phyloP scores from a whole-genome alignment of 2,329 filamentous ascomycete genomes.

The Cladophialophora immunda region DNA sequence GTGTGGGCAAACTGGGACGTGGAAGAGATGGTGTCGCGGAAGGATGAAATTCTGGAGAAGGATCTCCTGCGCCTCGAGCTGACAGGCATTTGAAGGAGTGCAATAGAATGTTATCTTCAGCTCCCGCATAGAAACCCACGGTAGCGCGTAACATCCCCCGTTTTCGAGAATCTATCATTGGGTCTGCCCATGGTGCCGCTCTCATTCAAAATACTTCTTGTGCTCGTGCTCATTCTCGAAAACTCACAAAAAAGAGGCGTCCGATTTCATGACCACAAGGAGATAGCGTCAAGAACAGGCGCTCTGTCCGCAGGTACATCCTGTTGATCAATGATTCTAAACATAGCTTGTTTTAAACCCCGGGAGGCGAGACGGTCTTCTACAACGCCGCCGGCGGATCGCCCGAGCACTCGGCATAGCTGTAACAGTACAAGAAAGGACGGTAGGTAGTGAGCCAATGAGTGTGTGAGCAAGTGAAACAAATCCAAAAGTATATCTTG shows the following conservation, averaged over 20 bases:
- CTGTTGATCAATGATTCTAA: neutral
- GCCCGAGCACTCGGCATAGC: neutral
- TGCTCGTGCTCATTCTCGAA: no score
- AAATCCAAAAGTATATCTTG: neutral
- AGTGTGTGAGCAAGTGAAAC: neutral
- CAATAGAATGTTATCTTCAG: neutral
- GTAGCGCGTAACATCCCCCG: no score
- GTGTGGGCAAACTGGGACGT: constrained; percentile 54
- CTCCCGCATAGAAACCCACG: no score
- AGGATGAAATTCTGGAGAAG: constrained; percentile 45
- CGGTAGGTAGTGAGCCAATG: neutral
- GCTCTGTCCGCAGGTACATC: no score
- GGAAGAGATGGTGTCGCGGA: constrained; percentile 52
- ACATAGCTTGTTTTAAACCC: neutral
- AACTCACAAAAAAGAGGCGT: no score
- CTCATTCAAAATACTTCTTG: no score
- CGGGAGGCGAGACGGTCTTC: neutral
- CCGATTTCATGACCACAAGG: no score
- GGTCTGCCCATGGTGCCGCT: no score
- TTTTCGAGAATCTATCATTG: no score
- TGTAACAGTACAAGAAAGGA: neutral
- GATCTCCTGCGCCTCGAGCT: neutral
- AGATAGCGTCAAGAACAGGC: no score
- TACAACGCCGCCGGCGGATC: neutral
- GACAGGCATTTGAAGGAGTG: neutral